These are phyloP conservation scores for Nannizzia gypsea DNA, from an alignment of 2,329 filamentous ascomycete species.

Conservation along the genomic window DNA sequence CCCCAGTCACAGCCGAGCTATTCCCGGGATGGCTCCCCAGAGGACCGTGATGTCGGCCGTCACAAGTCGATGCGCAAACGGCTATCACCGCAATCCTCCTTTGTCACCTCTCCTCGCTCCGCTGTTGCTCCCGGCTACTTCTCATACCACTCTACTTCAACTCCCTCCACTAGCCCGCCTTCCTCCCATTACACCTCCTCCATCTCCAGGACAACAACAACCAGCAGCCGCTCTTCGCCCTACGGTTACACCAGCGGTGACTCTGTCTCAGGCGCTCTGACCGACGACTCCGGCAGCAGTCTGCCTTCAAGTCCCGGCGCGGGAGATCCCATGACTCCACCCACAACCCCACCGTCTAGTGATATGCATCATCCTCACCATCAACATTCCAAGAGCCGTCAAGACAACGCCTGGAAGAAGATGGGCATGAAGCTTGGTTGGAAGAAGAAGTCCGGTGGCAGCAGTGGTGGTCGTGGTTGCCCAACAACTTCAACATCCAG, in stretches of 20 bases:
- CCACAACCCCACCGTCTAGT: conserved; percentile 39
- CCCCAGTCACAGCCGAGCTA: conserved; percentile 5
- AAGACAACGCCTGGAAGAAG: conserved; percentile 42
- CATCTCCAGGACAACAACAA: conserved; percentile 21
- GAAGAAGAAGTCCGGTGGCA: conserved; percentile 24
- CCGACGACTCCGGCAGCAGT: conserved; percentile 38
- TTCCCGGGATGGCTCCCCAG: conserved; percentile 6
- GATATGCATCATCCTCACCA: conserved; percentile 28
- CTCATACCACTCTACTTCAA: conserved; percentile 23
- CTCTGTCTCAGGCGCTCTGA: conserved; percentile 28
- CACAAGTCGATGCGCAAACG: conserved; percentile 12
- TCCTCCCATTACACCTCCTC: conserved; percentile 13
- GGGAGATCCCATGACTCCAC: conserved; percentile 40
- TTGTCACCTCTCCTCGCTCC: conserved; percentile 15
- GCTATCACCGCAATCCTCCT: conserved; percentile 14
- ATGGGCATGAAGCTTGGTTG: conserved; percentile 41
- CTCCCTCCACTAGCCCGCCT: conserved; percentile 23
- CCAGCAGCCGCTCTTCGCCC: conserved; percentile 24
- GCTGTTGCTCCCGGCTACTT: conserved; percentile 4
- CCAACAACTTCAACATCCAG: background rate
- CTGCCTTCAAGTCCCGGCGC: conserved; percentile 30
- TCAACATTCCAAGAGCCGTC: conserved; percentile 31
- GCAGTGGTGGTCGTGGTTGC: background rate
- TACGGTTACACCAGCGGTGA: conserved; percentile 30
- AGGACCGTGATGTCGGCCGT: conserved; percentile 9